Evolutionary conservation across 2,329 filamentous ascomycete species (phyloP).

Genomic region (Fusarium anthophilum): DNA sequence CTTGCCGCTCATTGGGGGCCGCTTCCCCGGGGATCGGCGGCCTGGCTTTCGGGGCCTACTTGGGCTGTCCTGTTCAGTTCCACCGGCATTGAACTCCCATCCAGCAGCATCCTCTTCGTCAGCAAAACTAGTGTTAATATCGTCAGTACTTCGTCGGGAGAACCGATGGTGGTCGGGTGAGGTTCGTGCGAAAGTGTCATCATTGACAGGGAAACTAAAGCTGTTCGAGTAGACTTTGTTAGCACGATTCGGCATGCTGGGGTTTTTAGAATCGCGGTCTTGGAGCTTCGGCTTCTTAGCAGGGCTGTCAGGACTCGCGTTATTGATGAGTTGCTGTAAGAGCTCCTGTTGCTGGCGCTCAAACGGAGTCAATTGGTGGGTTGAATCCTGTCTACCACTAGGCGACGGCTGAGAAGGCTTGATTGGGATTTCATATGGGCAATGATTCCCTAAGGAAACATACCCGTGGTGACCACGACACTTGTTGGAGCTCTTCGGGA

Average conservation of each 20-base stretch:
- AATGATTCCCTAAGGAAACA: conserved; percentile 10
- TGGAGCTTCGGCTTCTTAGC: conserved; percentile 20
- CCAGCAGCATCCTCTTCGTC: conserved; percentile 56
- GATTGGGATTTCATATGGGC: conserved; percentile 7
- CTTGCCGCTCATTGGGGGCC: conserved; percentile 33
- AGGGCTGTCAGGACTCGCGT: conserved; percentile 30
- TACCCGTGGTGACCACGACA: conserved; percentile 8
- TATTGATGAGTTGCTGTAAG: conserved; percentile 51
- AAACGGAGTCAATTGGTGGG: conserved; percentile 47
- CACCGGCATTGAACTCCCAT: conserved; percentile 65
- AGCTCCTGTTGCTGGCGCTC: conserved; percentile 53
- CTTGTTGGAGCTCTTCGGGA: conserved; percentile 21
- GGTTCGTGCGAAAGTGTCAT: conserved; percentile 52
- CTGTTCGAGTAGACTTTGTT: conserved; percentile 52
- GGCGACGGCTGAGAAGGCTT: conserved; percentile 33
- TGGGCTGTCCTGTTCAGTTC: conserved; percentile 43
- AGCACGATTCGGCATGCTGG: conserved; percentile 37
- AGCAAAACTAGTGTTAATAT: conserved; percentile 70
- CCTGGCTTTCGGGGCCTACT: conserved; percentile 49
- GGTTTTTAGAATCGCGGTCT: background rate
- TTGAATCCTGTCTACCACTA: conserved; percentile 45
- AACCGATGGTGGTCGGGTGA: conserved; percentile 54
- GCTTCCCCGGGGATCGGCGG: conserved; percentile 53
- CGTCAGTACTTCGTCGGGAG: conserved; percentile 63
- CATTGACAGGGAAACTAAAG: conserved; percentile 60